Evolutionary conservation across 495 filamentous ascomycete genomes (phyloP).

Genomic region (Astrocystis sublimbata): DNA sequence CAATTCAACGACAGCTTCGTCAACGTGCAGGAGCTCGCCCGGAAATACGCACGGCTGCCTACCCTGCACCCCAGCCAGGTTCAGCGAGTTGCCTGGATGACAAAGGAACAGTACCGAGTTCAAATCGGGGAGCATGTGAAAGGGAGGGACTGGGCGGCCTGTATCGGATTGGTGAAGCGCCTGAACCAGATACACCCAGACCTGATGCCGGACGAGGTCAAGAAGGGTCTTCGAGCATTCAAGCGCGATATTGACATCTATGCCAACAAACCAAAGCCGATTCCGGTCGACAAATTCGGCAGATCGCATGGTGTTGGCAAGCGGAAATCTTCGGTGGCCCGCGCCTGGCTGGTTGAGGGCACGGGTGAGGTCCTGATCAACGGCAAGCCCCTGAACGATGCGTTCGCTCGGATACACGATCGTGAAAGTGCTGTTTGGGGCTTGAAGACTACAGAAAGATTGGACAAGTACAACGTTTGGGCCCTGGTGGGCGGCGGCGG

Average conservation of each 20-base stretch:
- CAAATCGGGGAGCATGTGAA: slow-evolving; percentile 75
- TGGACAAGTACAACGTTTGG: slow-evolving; percentile 98
- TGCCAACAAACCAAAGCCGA: slow-evolving; percentile 56
- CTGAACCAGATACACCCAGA: slow-evolving; percentile 84
- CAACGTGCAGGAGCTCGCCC: slow-evolving; percentile 65
- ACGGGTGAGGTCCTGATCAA: slow-evolving; percentile 88
- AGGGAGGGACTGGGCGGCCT: slow-evolving; percentile 73
- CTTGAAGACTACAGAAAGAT: slow-evolving; percentile 72
- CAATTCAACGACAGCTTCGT: slow-evolving; percentile 85
- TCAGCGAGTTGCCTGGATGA: slow-evolving; percentile 82
- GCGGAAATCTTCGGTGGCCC: slow-evolving; percentile 81
- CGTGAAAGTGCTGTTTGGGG: slow-evolving; percentile 94
- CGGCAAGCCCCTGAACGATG: slow-evolving; percentile 73
- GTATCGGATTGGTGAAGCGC: slow-evolving; percentile 71
- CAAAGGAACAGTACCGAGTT: slow-evolving; percentile 70
- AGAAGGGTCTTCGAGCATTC: slow-evolving; percentile 63
- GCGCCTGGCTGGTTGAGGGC: slow-evolving; percentile 86
- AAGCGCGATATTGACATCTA: slow-evolving; percentile 73
- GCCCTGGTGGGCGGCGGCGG: slow-evolving; percentile 80
- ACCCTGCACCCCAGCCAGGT: slow-evolving; percentile 61
- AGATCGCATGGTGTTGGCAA: slow-evolving; percentile 75
- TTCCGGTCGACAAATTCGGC: slow-evolving; percentile 69
- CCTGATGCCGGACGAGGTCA: slow-evolving; percentile 70
- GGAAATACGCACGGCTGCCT: slow-evolving; percentile 71
- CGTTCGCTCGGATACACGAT: slow-evolving; percentile 87